These are phyloP conservation scores for Schizophyllum amplum DNA, from an alignment of 1,284 basidiomycete species.

Conservation along the genomic window DNA sequence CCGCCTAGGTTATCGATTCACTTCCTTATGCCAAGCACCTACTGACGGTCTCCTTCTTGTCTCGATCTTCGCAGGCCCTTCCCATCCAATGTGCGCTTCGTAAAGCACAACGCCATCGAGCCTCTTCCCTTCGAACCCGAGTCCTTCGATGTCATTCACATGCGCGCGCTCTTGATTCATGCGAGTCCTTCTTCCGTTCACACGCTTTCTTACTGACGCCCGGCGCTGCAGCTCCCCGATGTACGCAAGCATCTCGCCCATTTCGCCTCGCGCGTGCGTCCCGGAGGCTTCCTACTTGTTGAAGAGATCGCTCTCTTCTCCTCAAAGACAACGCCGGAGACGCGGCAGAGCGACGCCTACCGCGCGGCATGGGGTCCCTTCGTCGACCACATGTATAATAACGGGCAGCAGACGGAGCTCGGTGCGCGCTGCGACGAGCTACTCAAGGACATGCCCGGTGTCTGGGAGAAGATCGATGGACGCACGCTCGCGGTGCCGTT, in stretches of 20 bases:
- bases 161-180: constrained; percentile 2
- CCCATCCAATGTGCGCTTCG: constrained; percentile 4
- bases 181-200: neutral
- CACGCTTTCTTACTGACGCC: neutral
- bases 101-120: constrained; percentile 1
- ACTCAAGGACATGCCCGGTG: neutral
- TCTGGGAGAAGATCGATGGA: neutral
- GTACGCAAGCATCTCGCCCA: neutral
- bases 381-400: neutral
- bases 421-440: neutral
- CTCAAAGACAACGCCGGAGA: neutral
- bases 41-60: neutral
- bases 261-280: constrained; percentile 1
- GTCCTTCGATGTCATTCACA: constrained; percentile 5
- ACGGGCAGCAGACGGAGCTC: neutral
- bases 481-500: neutral
- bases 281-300: constrained; percentile 1
- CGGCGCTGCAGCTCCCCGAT: neutral
- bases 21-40: neutral
- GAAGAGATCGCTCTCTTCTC: constrained; percentile 4
- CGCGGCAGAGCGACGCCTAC: neutral
- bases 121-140: neutral
- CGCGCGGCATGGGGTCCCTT: neutral
- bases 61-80: no score
- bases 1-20: neutral